Evolutionary conservation across 257 asterid genomes (phyloP).

Genomic region (Penstemon barbatus): DNA sequence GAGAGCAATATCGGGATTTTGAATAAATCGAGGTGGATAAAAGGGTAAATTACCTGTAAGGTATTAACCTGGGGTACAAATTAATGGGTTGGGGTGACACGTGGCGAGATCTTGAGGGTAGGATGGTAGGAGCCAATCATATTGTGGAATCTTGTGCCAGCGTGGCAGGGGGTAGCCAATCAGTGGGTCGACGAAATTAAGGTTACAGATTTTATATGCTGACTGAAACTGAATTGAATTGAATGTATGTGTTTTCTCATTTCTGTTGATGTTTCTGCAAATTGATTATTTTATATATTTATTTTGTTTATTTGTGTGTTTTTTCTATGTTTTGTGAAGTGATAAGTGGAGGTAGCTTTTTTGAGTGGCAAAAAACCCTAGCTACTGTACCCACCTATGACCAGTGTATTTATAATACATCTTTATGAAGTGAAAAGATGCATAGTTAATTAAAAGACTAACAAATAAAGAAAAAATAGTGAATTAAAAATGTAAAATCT

Average conservation of each 20-base stretch:
- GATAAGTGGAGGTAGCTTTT: neutral
- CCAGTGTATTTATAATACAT: neutral
- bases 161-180: constrained; percentile 76
- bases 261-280: constrained; percentile 35
- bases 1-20: constrained; percentile 76
- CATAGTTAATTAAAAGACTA: neutral
- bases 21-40: constrained; percentile 65
- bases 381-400: constrained; percentile 15
- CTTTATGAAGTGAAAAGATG: constrained; percentile 15
- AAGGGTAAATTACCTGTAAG: constrained; percentile 28
- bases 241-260: constrained; percentile 37
- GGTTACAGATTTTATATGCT: constrained; percentile 34
- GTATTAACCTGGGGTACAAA: constrained; percentile 41
- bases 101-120: neutral
- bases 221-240: constrained; percentile 36
- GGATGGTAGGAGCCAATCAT: constrained; percentile 59
- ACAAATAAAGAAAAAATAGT: neutral
- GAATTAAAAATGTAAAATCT: no score
- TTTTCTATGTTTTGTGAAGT: neutral
- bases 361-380: constrained; percentile 22
- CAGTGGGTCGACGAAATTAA: constrained; percentile 79
- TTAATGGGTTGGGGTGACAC: no score
- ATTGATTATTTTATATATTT: neutral
- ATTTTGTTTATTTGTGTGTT: neutral
- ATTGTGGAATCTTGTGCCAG: constrained; percentile 66